These are phyloP conservation scores for Diaporthe humulicola DNA, from an alignment of 2,329 filamentous ascomycete species.

Conservation along the genomic window DNA sequence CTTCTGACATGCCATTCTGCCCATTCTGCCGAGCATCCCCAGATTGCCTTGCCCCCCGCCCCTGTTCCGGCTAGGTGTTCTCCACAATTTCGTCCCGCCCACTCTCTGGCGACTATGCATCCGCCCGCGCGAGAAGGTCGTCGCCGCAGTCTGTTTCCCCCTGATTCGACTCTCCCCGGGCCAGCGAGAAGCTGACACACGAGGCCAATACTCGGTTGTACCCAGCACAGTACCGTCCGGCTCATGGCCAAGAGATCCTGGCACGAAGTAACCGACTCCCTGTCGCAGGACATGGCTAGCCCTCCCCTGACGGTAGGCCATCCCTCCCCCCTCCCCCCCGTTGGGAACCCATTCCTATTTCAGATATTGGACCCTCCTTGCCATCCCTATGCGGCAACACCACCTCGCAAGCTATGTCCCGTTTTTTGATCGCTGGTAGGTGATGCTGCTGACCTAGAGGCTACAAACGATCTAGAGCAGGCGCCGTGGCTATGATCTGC, in stretches of 20 bases:
- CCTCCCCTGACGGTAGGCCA: slow-evolving; percentile 23
- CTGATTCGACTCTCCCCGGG: slow-evolving; percentile 20
- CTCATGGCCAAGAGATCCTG: slow-evolving; percentile 36
- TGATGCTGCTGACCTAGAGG: slow-evolving; percentile 17
- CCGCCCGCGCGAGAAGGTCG: slow-evolving; percentile 16
- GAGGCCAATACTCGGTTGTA: slow-evolving; percentile 15
- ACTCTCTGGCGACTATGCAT: slow-evolving; percentile 30
- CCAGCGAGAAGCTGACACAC: slow-evolving; percentile 21
- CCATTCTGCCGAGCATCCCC: slow-evolving; percentile 30
- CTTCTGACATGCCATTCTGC: slow-evolving; percentile 11
- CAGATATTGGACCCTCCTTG: slow-evolving; percentile 24
- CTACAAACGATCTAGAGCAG: slow-evolving; percentile 30
- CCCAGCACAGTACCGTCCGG: slow-evolving; percentile 17
- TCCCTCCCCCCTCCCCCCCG: not conserved
- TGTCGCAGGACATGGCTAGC: slow-evolving; percentile 27
- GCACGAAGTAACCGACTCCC: slow-evolving; percentile 31
- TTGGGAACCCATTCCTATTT: slow-evolving; percentile 4
- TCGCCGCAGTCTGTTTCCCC: slow-evolving; percentile 25
- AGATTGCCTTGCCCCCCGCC: slow-evolving; percentile 23
- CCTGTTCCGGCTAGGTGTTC: slow-evolving; percentile 24
- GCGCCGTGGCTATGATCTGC: slow-evolving; percentile 32
- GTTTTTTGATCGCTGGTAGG: not conserved
- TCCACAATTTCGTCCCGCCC: slow-evolving; percentile 26
- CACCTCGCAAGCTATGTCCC: slow-evolving; percentile 4
- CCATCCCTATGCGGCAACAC: slow-evolving; percentile 15